Conservation (phyloP, 768 basidiomycete species). For the Amanita inopinata region DNA sequence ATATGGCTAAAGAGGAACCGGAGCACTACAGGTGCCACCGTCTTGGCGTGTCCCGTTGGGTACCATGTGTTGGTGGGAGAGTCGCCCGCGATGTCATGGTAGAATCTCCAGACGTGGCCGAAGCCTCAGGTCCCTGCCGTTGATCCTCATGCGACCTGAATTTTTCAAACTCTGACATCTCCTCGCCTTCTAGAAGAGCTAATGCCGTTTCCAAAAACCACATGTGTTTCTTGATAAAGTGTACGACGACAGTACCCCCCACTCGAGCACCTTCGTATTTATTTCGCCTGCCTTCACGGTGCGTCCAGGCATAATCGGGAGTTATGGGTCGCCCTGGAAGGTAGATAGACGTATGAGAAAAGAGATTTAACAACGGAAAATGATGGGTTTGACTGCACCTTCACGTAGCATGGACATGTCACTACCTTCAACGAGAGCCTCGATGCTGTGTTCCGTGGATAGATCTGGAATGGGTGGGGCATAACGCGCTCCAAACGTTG, state of each 20-base stretch:
- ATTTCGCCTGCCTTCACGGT: constrained; percentile 58
- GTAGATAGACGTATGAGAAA: constrained; percentile 3
- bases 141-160: constrained; percentile 18
- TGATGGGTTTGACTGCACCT: constrained; percentile 40
- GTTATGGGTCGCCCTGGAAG: constrained; percentile 45
- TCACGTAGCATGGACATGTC: constrained; percentile 66
- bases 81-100: too few relatives aligned
- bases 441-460: constrained; percentile 62
- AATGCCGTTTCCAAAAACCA: constrained; percentile 95
- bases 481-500: constrained; percentile 75
- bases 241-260: constrained; percentile 91
- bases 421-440: constrained; percentile 90
- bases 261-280: constrained; percentile 62
- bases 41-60: constrained; percentile 2
- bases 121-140: neutral
- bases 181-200: constrained; percentile 75
- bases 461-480: constrained; percentile 57
- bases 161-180: constrained; percentile 48
- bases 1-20: neutral
- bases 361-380: too few relatives aligned
- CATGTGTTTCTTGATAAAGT: constrained; percentile 94
- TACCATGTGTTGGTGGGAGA: neutral
- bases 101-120: neutral
- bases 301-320: constrained; percentile 56
- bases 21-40: neutral